phyloP scores from a whole-genome alignment of 805 yeast genomes.

The Candida awuae region DNA sequence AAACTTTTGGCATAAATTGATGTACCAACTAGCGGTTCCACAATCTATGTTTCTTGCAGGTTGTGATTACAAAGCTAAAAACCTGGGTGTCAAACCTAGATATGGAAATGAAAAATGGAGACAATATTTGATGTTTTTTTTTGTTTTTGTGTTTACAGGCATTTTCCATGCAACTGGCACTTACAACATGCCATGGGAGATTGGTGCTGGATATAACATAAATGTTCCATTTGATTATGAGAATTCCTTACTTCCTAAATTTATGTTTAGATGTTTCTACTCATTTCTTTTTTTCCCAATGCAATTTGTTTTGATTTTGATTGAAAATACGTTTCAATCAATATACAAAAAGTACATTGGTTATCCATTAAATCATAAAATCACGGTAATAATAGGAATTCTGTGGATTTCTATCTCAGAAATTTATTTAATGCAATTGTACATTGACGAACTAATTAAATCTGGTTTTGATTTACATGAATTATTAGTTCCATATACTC shows the following conservation, averaged over 20 bases:
- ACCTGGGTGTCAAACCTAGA: neutral
- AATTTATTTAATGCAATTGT: constrained; percentile 8
- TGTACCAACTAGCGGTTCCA: constrained; percentile 14
- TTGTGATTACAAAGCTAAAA: constrained; percentile 2
- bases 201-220: constrained; percentile 8
- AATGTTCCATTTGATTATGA: constrained; percentile 9
- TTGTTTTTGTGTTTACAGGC: constrained; percentile 14
- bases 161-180: constrained; percentile 15
- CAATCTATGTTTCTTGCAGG: constrained; percentile 1
- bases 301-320: constrained; percentile 10
- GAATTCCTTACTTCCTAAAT: neutral
- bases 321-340: constrained; percentile 6
- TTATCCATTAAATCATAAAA: constrained; percentile 2
- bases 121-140: constrained; percentile 3
- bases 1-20: constrained; percentile 15
- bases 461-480: constrained; percentile 13
- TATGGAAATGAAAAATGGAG: neutral
- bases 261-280: constrained; percentile 11
- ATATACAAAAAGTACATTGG: constrained; percentile 1
- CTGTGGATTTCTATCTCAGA: constrained; percentile 12
- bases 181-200: constrained; percentile 10
- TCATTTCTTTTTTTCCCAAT: constrained; percentile 16
- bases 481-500: constrained; percentile 1
- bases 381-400: constrained; percentile 9
- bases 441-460: constrained; percentile 16